Evolutionary conservation across 1,284 basidiomycete species (phyloP), one percentile per base, ranked within the genome.

Genomic region (Athelia psychrophila): DNA sequence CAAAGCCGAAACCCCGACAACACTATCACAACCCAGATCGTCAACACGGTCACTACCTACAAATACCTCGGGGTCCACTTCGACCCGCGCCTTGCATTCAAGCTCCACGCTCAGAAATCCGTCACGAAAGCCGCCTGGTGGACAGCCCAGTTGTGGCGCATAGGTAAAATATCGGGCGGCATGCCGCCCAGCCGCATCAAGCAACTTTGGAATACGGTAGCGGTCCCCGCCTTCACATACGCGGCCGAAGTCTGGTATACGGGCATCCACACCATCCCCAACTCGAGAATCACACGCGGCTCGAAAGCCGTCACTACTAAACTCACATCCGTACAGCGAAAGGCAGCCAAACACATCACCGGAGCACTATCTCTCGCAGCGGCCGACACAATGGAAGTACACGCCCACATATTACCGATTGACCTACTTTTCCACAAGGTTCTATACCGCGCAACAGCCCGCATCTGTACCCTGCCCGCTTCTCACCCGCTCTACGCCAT

Each of bases 11-110:
- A 42, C 33, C 12, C 33, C 10, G 24, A 46, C 25, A 23, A 18
- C 10, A 46, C 44, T 9, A 30, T 13, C 27, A 24, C 44, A 6
- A 46, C 38, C 6, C 16, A n/a, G 9, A n/a, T 18, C 4, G 51
- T 58, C 16, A 5, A 24, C 2, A 53, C 62, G 4, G 2, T 50
- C 9, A 36, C 47, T 19, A 45, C 48, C 15, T 54, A 60, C 44
- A 63, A 63, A 36, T 64, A 64, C 44, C 56, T 69, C 2, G 65
- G 67, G 0, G 56, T 69, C 0, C 35, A 59, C 2, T 4, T 69
- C 2, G 63, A 69, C 52, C 58, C 56, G 2, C 18, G 54, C 0
- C 61, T 69, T 2, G 23, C 46, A 0, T 69, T 57, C 36, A 42
- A 54, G 3, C 49, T 63, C 32, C 67, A 69, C 20, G 40, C 47